Evolutionary conservation across 2,329 filamentous ascomycete species (phyloP), one percentile per base, ranked within the genome.

Genomic region (Kalmusia sp.): DNA sequence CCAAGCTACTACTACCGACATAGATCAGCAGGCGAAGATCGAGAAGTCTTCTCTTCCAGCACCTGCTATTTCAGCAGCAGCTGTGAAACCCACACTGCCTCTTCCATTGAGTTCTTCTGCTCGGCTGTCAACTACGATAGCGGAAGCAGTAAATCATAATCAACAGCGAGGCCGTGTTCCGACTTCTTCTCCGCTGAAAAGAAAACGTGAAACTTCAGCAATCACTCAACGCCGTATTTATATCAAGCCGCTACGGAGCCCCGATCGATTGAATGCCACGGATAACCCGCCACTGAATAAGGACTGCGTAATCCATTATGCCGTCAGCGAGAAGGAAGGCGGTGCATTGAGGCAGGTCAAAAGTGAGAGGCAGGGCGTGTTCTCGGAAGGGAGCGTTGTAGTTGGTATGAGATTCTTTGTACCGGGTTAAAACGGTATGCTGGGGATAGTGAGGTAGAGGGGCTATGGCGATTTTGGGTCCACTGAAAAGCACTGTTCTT

Each of bases 331-430:
- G 6, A 50, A 45, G 2, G 60, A 65, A 9, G 58, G 60, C 2
- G 58, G 59, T 21, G 59, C 70, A 37, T 54, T 77, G 47, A 70
- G 77, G 46, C 75, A 79, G 57, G 62, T 78, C 1, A 65, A 64
- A 37, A 69, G 73, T 38, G 74, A 75, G 54, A 65, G 75, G 49
- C 61, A 66, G 21, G 77, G 76, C 6, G 54, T 67, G 19, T 80
- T 79, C 53, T 61, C 59, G 21, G 77, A 79, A 60, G 68, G 75
- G 3, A 67, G 69, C 22, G 65, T 80, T 28, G 64, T 79, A 9
- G 68, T 76, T 19, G 77, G 75, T 2, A 70, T 78, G 54, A 67
- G 77, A 35, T 79, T 77, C 57, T 68, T 77, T 25, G 67, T 79
- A 22, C 46, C 58, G 17, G 63, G 54, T 21, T 41, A 15, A 25